Percentiles rank a stretch among this genome's conserved stretches.
Conservation (phyloP, 495 filamentous ascomycete genomes). For the Jackrogersella minutella region DNA sequence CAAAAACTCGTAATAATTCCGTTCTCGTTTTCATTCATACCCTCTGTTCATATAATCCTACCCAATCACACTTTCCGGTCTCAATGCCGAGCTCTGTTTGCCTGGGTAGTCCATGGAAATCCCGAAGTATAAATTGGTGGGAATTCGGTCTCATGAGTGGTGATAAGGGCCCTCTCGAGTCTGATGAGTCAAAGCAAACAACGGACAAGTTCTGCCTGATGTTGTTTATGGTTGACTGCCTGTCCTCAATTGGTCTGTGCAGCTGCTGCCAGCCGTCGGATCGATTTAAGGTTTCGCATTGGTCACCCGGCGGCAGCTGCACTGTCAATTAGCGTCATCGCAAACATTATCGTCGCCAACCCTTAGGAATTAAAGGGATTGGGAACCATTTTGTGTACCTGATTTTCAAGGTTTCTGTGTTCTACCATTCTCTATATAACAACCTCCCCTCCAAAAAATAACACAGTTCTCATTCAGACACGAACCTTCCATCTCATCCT, state of each 20-base stretch:
- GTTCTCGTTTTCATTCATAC: neutral
- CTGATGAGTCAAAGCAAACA: neutral
- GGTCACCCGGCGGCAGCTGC: too few relatives aligned
- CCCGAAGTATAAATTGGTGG: neutral
- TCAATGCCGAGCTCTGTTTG: neutral
- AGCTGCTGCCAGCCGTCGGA: neutral
- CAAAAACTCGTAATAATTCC: neutral
- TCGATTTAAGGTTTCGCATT: neutral
- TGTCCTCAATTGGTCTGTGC: neutral
- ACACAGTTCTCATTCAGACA: too few relatives aligned
- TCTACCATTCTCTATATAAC: too few relatives aligned
- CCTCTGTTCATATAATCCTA: neutral
- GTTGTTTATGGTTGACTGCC: neutral
- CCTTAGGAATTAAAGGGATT: neutral
- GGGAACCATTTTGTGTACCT: too few relatives aligned
- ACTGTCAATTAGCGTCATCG: too few relatives aligned
- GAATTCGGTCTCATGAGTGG: neutral
- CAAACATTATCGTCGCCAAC: constrained; percentile 1
- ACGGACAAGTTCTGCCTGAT: neutral
- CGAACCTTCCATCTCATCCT: too few relatives aligned
- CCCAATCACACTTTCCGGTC: neutral
- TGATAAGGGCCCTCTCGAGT: neutral
- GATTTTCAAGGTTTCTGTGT: too few relatives aligned
- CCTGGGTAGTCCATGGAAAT: too few relatives aligned
- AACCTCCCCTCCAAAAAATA: too few relatives aligned